Base-by-base conservation (phyloP, 768 basidiomycete genomes). In the Boletus barrowsii region DNA sequence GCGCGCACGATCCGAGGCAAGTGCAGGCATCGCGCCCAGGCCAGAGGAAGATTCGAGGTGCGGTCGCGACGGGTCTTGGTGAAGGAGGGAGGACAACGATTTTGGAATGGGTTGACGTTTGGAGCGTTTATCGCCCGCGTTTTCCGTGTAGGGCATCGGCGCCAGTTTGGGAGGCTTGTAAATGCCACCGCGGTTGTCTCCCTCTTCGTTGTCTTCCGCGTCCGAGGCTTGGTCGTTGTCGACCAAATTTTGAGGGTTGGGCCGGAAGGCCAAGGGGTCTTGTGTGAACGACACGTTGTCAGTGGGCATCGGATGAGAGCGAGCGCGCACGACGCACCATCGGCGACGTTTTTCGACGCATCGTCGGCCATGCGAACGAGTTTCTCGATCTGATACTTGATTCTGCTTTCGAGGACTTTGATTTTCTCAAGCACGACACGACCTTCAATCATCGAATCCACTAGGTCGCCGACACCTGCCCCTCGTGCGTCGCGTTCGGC, bases 321-420 rank as follows among this genome's bases (percentile, higher is more conserved):
- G 26, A 36, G 17, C 17, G 8, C 14, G 42, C 6, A 33, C 3
- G 49, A 60, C 78, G 54, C 62, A 90, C 91, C 93, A 56, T 91
- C 83, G 6, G 76, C 70, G 14, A 76, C 70, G 33, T 74, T 67
- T 45, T 70, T 62, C 0, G 73, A 71, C 17, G 78, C 73, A 60
- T 89, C 86, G 53, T 87, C 83, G 1, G 92, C 87, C 6, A 90
- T 71, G 55, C 83, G 80, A 26, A 95, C 82, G 17, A 99, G 82
- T 68, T 98, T 98, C 61, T 98, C 93, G 62, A 99, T 92, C 68
- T 98, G 97, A 69, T 99, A 98, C 45, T 81, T 83, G 80, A 99
- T 88, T 65, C 90, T 86, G 49, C 78, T 77, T 71, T 98, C 95
- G 22, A 99, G 78, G 0, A 83, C 79, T 55, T 87, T 87, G 45